These are phyloP conservation scores for Pythium vanterpoolii DNA, from an alignment of 352 stramenopile genomes.

Conservation along the genomic window DNA sequence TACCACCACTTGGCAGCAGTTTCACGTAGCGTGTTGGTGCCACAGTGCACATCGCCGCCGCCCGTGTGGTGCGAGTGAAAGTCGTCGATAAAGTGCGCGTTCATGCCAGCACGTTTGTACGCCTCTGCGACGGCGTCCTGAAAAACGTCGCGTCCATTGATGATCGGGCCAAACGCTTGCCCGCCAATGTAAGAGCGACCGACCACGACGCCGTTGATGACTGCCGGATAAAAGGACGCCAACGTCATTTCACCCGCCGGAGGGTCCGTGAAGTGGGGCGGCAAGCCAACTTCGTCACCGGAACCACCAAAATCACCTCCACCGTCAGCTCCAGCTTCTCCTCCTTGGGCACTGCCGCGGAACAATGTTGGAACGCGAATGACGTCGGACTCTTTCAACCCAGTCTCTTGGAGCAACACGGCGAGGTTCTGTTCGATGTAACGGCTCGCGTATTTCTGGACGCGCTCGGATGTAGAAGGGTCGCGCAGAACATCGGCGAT, in stretches of 20 bases:
- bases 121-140: slow-evolving; percentile 3
- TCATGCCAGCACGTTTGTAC: slow-evolving; percentile 9
- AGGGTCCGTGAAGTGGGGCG: slow-evolving; percentile 2
- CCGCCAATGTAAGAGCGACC: slow-evolving; percentile 6
- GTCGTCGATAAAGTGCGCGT: slow-evolving; percentile 14
- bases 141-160: slow-evolving; percentile 13
- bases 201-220: slow-evolving; percentile 9
- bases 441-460: slow-evolving; percentile 8
- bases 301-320: too few relatives aligned
- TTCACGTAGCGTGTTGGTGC: slow-evolving; percentile 7
- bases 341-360: neutral
- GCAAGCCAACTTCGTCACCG: too few relatives aligned
- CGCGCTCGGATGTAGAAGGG: neutral
- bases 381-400: slow-evolving; percentile 8
- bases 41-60: slow-evolving; percentile 8
- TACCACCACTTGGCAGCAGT: slow-evolving; percentile 10
- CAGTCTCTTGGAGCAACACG: slow-evolving; percentile 8
- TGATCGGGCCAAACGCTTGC: slow-evolving; percentile 1
- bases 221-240: slow-evolving; percentile 1
- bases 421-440: slow-evolving; percentile 10
- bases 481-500: slow-evolving; percentile 5
- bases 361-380: slow-evolving; percentile 8
- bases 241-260: neutral
- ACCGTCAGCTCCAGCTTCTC: neutral
- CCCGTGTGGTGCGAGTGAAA: slow-evolving; percentile 12